phyloP scores from a whole-genome alignment of 805 yeast species.

The Tetrapisispora phaffii region DNA sequence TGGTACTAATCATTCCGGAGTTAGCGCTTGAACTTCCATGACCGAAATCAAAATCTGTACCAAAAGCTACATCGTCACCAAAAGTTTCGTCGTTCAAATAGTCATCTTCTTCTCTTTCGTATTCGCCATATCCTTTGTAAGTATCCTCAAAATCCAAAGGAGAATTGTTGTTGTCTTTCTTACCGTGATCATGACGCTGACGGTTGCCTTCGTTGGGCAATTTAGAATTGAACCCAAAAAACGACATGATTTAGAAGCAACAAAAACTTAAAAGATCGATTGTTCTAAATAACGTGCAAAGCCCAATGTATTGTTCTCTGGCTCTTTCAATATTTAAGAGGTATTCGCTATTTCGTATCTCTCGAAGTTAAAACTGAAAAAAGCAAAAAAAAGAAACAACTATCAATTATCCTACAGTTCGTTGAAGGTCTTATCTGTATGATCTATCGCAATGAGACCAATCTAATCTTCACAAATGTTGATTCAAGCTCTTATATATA shows the following conservation, averaged over 20 bases:
- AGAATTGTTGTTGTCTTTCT: slow-evolving; percentile 8
- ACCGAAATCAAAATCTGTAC: slow-evolving; percentile 31
- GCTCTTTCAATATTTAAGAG: too few species aligned
- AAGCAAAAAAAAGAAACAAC: too few species aligned
- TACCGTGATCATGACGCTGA: not conserved
- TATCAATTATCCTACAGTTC: too few species aligned
- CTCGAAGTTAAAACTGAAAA: too few species aligned
- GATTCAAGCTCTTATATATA: too few species aligned
- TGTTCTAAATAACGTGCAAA: too few species aligned
- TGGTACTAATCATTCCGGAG: not conserved
- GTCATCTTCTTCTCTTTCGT: slow-evolving; percentile 64
- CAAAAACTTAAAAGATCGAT: not conserved
- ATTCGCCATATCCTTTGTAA: slow-evolving; percentile 70
- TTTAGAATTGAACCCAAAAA: slow-evolving; percentile 29
- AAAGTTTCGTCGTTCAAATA: slow-evolving; percentile 29
- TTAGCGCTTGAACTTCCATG: slow-evolving; percentile 9
- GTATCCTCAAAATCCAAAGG: slow-evolving; percentile 74
- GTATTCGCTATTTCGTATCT: too few species aligned
- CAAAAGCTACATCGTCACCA: slow-evolving; percentile 25
- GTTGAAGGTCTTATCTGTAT: too few species aligned
- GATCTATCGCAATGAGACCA: too few species aligned
- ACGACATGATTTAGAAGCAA: too few species aligned
- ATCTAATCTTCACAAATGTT: too few species aligned
- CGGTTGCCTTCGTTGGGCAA: slow-evolving; percentile 6
- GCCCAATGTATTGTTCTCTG: too few species aligned